Evolutionary conservation across 805 yeast species (phyloP).

Genomic region (Sugiyamaella smithiae): DNA sequence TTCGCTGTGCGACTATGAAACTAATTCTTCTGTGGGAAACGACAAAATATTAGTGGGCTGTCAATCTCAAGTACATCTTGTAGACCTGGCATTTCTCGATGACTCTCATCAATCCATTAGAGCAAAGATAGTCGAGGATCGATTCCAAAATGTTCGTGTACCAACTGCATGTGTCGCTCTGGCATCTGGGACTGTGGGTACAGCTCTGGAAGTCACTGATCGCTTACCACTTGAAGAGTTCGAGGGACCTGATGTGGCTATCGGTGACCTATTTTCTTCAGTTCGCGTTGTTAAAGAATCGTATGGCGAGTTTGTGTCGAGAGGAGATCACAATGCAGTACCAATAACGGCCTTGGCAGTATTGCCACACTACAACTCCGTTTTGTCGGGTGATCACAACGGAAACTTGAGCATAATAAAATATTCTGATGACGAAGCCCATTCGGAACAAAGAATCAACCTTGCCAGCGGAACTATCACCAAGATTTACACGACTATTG

Average conservation of each 20-base stretch:
- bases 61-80: not conserved
- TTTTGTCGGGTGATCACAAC: not conserved
- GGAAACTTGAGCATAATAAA: not conserved
- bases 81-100: not conserved
- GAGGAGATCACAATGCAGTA: not conserved
- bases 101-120: not conserved
- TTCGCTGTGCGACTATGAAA: not conserved
- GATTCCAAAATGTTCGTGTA: not conserved
- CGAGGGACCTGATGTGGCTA: not conserved
- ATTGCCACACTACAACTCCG: not conserved
- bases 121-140: not conserved
- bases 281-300: not conserved
- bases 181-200: not conserved
- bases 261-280: not conserved
- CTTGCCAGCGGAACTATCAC: conserved; percentile 1
- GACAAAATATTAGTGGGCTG: not conserved
- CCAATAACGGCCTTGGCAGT: not conserved
- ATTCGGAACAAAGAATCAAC: not conserved
- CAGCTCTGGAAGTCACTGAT: no score
- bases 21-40: not conserved
- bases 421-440: not conserved
- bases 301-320: not conserved
- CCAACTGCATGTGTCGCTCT: conserved; percentile 3
- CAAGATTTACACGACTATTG: not conserved
- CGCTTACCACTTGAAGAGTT: no score